A percentile compares a stretch with the other conserved stretches of the same genome.
Evolutionary conservation across 495 filamentous ascomycete species (phyloP).

Genomic region (Penicillium ucsense): DNA sequence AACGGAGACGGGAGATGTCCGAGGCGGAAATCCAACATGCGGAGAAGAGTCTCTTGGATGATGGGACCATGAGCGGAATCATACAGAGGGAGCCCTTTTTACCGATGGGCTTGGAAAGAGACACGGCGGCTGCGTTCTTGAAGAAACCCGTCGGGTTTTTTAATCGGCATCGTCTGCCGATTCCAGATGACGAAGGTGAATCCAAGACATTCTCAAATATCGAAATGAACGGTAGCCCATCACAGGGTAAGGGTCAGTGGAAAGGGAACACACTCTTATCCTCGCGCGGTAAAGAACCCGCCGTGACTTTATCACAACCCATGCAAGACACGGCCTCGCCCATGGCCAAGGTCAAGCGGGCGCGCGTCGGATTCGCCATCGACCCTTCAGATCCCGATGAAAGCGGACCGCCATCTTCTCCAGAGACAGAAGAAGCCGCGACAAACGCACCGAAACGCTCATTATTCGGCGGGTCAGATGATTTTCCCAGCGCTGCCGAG

Average conservation of each 20-base stretch:
- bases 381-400: conserved; percentile 5
- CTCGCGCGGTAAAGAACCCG: too few species aligned
- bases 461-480: neutral
- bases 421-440: neutral
- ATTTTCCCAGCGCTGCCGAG: neutral
- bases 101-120: conserved; percentile 38
- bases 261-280: neutral
- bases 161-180: conserved; percentile 29
- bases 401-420: conserved; percentile 8
- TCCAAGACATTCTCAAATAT: too few species aligned
- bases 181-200: conserved; percentile 21
- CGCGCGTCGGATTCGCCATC: conserved; percentile 10
- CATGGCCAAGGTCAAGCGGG: conserved; percentile 1
- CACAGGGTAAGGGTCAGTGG: neutral
- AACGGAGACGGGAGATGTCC: conserved; percentile 67
- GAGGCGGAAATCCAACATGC: conserved; percentile 60
- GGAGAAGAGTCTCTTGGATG: conserved; percentile 62
- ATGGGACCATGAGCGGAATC: conserved; percentile 65
- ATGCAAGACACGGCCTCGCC: neutral
- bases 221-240: neutral
- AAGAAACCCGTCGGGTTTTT: conserved; percentile 25
- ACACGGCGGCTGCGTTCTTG: conserved; percentile 16
- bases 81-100: conserved; percentile 64
- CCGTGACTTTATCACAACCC: too few species aligned
- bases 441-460: neutral